phyloP scores from a whole-genome alignment of 139 green algal genomes.

The Trebouxia sp. region DNA sequence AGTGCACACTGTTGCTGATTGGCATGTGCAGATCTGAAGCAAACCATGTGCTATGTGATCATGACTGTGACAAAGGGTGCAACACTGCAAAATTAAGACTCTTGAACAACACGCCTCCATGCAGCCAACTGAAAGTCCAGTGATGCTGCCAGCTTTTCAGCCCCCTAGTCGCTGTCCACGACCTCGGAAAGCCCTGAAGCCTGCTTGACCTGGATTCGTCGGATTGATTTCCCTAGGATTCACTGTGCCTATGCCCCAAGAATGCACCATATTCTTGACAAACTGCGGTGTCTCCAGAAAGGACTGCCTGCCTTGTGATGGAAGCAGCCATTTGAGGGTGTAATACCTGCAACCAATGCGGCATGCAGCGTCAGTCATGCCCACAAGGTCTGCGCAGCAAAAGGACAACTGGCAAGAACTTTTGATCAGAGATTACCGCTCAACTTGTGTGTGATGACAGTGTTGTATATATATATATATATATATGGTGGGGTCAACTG shows the following conservation, averaged over 20 bases:
- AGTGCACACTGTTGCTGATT: too few species aligned
- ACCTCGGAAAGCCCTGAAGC: slow-evolving; percentile 50
- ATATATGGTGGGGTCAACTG: too few species aligned
- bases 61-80: too few species aligned
- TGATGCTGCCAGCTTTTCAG: slow-evolving; percentile 24
- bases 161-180: slow-evolving; percentile 37
- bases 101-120: neutral
- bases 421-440: too few species aligned
- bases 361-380: neutral
- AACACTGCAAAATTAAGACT: too few species aligned
- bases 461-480: too few species aligned
- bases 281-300: slow-evolving; percentile 46
- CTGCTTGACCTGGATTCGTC: slow-evolving; percentile 11
- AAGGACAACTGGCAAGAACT: too few species aligned
- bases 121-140: neutral
- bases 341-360: slow-evolving; percentile 52
- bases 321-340: slow-evolving; percentile 52
- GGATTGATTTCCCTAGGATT: slow-evolving; percentile 16
- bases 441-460: too few species aligned
- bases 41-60: too few species aligned
- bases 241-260: neutral
- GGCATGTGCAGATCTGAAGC: too few species aligned
- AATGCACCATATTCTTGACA: slow-evolving; percentile 1
- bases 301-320: slow-evolving; percentile 31
- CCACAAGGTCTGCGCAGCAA: too few species aligned